Conservation (phyloP, 2,329 filamentous ascomycete genomes). For the Dactylellina sp. region DNA sequence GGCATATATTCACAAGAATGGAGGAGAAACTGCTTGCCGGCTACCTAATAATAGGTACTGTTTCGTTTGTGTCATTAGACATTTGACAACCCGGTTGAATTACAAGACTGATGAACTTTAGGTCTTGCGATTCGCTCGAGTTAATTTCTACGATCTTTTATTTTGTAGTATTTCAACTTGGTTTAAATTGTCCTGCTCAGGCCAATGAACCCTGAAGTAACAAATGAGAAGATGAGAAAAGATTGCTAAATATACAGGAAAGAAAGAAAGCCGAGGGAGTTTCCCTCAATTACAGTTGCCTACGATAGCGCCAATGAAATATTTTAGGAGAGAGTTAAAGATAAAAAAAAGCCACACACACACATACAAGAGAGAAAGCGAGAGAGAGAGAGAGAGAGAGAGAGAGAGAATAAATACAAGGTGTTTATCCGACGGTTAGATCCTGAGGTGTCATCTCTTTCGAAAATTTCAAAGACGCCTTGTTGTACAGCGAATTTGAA, state of each 20-base stretch:
- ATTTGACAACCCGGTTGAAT: too few relatives aligned
- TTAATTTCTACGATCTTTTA: too few relatives aligned
- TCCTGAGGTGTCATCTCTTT: background rate
- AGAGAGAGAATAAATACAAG: background rate
- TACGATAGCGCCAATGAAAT: conserved; percentile 20
- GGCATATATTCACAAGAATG: too few relatives aligned
- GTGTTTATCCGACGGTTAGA: background rate
- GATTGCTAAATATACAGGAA: conserved; percentile 41
- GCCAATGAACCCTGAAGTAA: background rate
- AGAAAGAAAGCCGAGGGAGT: background rate
- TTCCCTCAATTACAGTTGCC: conserved; percentile 17
- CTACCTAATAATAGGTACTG: too few relatives aligned
- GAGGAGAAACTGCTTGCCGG: too few relatives aligned
- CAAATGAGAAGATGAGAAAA: background rate
- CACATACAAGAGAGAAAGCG: conserved; percentile 48
- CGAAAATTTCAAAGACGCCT: background rate
- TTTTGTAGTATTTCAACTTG: too few relatives aligned
- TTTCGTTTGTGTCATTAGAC: too few relatives aligned
- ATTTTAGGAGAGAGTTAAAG: conserved; percentile 13
- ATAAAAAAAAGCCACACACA: conserved; percentile 36
- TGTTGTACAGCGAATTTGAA: conserved; percentile 29
- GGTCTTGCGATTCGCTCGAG: too few relatives aligned
- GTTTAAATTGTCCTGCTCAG: too few relatives aligned
- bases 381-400: conserved; percentile 27
- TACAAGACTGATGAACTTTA: too few relatives aligned